phyloP scores from a whole-genome alignment of 805 yeast genomes.

The Starmerella stigmatis region DNA sequence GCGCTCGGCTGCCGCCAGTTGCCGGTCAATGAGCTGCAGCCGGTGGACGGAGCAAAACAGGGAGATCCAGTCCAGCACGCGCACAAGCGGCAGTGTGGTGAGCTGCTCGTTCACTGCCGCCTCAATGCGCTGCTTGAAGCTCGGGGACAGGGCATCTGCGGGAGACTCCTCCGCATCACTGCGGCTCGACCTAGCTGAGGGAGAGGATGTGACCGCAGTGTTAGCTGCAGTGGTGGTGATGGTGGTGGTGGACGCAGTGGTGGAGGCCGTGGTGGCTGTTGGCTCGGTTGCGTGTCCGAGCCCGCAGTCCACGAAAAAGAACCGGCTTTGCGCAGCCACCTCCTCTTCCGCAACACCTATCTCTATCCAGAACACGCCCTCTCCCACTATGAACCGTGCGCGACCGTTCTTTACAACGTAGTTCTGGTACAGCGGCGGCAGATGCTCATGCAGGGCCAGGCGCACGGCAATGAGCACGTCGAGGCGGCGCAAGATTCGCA shows the following conservation, averaged over 20 bases:
- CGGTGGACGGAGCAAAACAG: constrained; percentile 55
- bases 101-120: constrained; percentile 45
- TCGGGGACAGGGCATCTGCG: constrained; percentile 6
- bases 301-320: constrained; percentile 67
- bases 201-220: no score
- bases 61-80: constrained; percentile 48
- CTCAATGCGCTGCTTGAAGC: constrained; percentile 40
- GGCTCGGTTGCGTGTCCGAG: constrained; percentile 40
- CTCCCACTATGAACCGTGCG: constrained; percentile 46
- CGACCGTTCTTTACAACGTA: constrained; percentile 69
- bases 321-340: constrained; percentile 46
- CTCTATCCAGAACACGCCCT: constrained; percentile 60
- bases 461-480: constrained; percentile 65
- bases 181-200: no score
- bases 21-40: constrained; percentile 48
- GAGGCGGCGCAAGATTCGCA: constrained; percentile 54
- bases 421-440: constrained; percentile 56
- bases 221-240: no score
- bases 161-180: no score
- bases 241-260: no score
- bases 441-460: constrained; percentile 47
- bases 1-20: constrained; percentile 41
- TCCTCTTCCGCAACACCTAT: constrained; percentile 59
- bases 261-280: no score
- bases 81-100: constrained; percentile 37